These are phyloP conservation scores for Bjerkandera adusta DNA, from an alignment of 1,284 basidiomycete species.

Conservation along the genomic window DNA sequence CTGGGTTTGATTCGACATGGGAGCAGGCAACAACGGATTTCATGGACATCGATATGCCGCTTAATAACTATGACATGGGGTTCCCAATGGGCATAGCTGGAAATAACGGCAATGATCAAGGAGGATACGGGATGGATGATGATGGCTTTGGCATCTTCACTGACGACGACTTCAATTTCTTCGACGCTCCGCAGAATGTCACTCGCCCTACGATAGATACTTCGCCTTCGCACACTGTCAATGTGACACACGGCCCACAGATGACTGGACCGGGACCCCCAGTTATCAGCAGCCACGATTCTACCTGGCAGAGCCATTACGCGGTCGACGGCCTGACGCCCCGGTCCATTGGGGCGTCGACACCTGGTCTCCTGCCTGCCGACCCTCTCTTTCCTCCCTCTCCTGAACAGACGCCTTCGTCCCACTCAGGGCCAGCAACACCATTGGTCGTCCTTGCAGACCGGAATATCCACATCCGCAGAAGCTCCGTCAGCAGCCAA, in stretches of 20 bases:
- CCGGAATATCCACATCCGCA: conserved; percentile 12
- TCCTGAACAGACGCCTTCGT: conserved; percentile 37
- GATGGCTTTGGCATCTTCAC: conserved; percentile 56
- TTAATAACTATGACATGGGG: conserved; percentile 26
- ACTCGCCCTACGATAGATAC: too few relatives aligned
- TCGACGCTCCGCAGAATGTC: conserved; percentile 41
- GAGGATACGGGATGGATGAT: conserved; percentile 45
- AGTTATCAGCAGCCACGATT: conserved; percentile 24
- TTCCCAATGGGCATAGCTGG: conserved; percentile 46
- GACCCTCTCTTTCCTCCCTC: conserved; percentile 38
- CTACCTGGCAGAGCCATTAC: conserved; percentile 28
- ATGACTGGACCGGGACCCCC: conserved; percentile 29
- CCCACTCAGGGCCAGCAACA: conserved; percentile 46
- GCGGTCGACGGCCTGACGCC: conserved; percentile 31
- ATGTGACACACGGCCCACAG: conserved; percentile 10
- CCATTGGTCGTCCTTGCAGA: conserved; percentile 48
- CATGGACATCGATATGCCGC: conserved; percentile 40
- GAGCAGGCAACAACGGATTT: conserved; percentile 37
- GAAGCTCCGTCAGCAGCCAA: conserved; percentile 11
- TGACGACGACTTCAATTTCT: conserved; percentile 79
- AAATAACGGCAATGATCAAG: conserved; percentile 28
- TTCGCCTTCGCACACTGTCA: conserved; percentile 19
- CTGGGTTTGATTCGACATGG: conserved; percentile 37
- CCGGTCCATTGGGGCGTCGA: conserved; percentile 23
- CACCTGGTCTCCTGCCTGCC: conserved; percentile 18